phyloP scores from a whole-genome alignment of 225 moss, liverwort and hornwort species.

The Sphagnum tenellum region DNA sequence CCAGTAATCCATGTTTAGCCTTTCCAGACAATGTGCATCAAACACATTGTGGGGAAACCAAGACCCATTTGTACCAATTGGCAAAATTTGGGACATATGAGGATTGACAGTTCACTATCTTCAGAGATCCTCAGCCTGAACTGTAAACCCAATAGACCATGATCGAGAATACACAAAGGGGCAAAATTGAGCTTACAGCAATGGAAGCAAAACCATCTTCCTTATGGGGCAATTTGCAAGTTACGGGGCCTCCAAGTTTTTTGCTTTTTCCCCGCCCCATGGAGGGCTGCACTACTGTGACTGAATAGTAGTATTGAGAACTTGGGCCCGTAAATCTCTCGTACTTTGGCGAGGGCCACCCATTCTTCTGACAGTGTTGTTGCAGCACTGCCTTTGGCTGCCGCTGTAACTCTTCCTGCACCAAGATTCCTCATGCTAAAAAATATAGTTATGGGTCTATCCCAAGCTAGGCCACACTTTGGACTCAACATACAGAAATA shows the following conservation, averaged over 20 bases:
- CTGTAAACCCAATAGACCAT: neutral
- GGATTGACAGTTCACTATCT: too few species aligned
- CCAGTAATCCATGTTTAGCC: too few species aligned
- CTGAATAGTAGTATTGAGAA: constrained; percentile 73
- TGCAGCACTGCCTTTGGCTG: constrained; percentile 95
- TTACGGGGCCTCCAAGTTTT: constrained; percentile 74
- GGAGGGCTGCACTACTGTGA: constrained; percentile 78
- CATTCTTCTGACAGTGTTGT: constrained; percentile 98
- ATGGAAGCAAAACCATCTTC: constrained; percentile 82
- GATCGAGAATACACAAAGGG: neutral
- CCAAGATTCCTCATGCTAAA: too few species aligned
- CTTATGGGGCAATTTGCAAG: constrained; percentile 68
- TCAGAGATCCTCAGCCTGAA: too few species aligned
- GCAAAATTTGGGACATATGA: too few species aligned
- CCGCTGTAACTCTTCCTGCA: constrained; percentile 66
- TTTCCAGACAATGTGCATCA: too few species aligned
- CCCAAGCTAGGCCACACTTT: too few species aligned
- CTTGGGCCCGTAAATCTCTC: constrained; percentile 67
- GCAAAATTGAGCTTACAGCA: constrained; percentile 34
- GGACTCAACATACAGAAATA: too few species aligned
- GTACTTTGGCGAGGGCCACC: constrained; percentile 90
- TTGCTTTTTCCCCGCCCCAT: constrained; percentile 94
- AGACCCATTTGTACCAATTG: too few species aligned
- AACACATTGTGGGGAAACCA: too few species aligned
- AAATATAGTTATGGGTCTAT: too few species aligned